Conservation (phyloP, 192 early-diverging fungal genomes). For the Gryganskiella cystojenkinii region DNA sequence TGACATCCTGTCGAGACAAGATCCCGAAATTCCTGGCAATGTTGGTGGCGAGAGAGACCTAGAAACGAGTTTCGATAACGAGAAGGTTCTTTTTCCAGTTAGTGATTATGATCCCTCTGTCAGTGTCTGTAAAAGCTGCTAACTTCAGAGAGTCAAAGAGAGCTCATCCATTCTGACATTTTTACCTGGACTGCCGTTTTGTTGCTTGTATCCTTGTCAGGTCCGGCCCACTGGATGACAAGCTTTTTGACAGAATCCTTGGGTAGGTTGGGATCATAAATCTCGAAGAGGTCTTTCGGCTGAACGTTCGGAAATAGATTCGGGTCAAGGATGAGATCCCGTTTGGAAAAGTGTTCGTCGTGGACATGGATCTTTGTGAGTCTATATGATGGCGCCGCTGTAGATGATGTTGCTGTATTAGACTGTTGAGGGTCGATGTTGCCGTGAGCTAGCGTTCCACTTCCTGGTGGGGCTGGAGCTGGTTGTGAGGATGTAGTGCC, state of each 20-base stretch:
- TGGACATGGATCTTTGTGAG: slow-evolving; percentile 63
- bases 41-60: slow-evolving; percentile 77
- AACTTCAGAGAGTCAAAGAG: too few species aligned
- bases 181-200: slow-evolving; percentile 71
- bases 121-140: too few species aligned
- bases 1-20: slow-evolving; percentile 66
- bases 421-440: slow-evolving; percentile 2
- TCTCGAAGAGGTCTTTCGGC: slow-evolving; percentile 73
- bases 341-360: slow-evolving; percentile 62
- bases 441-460: too few species aligned
- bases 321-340: slow-evolving; percentile 78
- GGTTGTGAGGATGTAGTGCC: too few species aligned
- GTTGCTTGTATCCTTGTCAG: slow-evolving; percentile 60
- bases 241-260: slow-evolving; percentile 46
- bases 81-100: not conserved
- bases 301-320: slow-evolving; percentile 69
- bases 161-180: too few species aligned
- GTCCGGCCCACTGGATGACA: slow-evolving; percentile 61
- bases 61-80: not conserved
- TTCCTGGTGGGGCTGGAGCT: too few species aligned
- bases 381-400: slow-evolving; percentile 7
- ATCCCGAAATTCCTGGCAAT: slow-evolving; percentile 75
- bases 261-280: slow-evolving; percentile 57
- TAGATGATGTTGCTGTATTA: slow-evolving; percentile 6
- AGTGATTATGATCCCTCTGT: too few species aligned